phyloP scores from a whole-genome alignment of 2,329 filamentous ascomycete species.

The Calonectria hongkongensis region DNA sequence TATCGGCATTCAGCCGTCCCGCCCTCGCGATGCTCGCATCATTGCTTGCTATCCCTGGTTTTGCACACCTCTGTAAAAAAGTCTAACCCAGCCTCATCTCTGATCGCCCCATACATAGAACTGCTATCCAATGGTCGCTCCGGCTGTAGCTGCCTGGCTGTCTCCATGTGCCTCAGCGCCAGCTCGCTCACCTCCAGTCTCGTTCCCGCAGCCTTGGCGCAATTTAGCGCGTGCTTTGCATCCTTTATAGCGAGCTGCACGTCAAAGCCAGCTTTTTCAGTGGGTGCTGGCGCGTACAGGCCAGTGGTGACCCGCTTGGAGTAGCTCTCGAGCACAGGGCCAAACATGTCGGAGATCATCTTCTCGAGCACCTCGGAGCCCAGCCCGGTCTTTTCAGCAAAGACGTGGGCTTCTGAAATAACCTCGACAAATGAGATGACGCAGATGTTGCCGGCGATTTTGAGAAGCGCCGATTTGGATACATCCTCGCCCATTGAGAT shows the following conservation, averaged over 20 bases:
- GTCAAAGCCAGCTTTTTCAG: slow-evolving; percentile 29
- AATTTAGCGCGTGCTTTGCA: slow-evolving; percentile 33
- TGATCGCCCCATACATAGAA: slow-evolving; percentile 33
- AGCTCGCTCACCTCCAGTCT: slow-evolving; percentile 30
- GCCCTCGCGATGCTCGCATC: neutral
- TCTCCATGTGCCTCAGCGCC: slow-evolving; percentile 31
- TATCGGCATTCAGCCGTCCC: neutral
- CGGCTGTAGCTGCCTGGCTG: slow-evolving; percentile 22
- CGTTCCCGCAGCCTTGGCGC: slow-evolving; percentile 22
- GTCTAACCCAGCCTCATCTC: slow-evolving; percentile 30
- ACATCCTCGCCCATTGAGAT: slow-evolving; percentile 65
- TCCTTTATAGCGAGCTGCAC: slow-evolving; percentile 37
- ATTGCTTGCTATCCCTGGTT: slow-evolving; percentile 19
- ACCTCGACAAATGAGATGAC: slow-evolving; percentile 52
- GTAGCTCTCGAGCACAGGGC: slow-evolving; percentile 52
- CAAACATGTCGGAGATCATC: slow-evolving; percentile 56
- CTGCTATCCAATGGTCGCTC: slow-evolving; percentile 35
- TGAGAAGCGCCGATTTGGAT: slow-evolving; percentile 62
- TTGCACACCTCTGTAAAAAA: slow-evolving; percentile 34
- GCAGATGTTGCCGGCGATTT: slow-evolving; percentile 65
- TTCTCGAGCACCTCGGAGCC: slow-evolving; percentile 51
- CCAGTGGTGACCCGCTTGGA: slow-evolving; percentile 56
- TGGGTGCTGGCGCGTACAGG: slow-evolving; percentile 48
- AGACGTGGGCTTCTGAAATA: slow-evolving; percentile 55
- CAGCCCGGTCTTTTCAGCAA: slow-evolving; percentile 56